Conservation (phyloP, 2,329 filamentous ascomycete species). For the Triangularia setosa region DNA sequence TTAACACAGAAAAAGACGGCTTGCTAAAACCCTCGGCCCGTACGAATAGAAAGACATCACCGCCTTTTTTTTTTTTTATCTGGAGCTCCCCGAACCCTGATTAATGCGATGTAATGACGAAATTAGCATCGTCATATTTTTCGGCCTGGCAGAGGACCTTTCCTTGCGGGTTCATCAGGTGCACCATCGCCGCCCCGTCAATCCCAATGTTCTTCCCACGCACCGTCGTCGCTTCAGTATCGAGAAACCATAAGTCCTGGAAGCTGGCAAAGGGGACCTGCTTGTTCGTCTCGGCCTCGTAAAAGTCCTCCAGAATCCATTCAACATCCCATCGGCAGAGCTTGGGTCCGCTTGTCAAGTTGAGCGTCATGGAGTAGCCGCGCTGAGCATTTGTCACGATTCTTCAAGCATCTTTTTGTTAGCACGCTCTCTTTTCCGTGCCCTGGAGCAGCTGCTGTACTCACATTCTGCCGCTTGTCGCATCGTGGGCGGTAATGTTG, state of each 20-base stretch:
- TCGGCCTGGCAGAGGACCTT: slow-evolving; percentile 20
- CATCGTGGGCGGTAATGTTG: slow-evolving; percentile 23
- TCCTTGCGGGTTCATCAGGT: slow-evolving; percentile 18
- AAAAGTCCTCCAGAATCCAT: slow-evolving; percentile 33
- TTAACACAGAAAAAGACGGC: not conserved
- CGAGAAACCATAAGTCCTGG: slow-evolving; percentile 29
- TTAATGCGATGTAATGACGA: slow-evolving; percentile 17
- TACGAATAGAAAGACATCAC: not conserved
- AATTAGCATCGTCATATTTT: slow-evolving; percentile 23
- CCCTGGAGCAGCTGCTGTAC: slow-evolving; percentile 8
- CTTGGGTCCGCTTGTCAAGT: slow-evolving; percentile 23
- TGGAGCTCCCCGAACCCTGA: not conserved
- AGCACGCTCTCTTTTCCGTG: not conserved
- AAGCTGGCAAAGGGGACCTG: slow-evolving; percentile 29
- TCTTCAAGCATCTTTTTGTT: slow-evolving; percentile 4
- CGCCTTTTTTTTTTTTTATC: not conserved
- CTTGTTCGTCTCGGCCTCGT: slow-evolving; percentile 20
- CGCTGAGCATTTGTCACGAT: slow-evolving; percentile 22
- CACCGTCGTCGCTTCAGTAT: slow-evolving; percentile 22
- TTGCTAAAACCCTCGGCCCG: not conserved
- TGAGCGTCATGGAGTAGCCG: slow-evolving; percentile 20
- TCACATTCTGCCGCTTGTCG: slow-evolving; percentile 22
- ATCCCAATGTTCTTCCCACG: slow-evolving; percentile 30
- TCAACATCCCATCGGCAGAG: slow-evolving; percentile 31
- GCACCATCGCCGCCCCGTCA: slow-evolving; percentile 26